phyloP scores from a whole-genome alignment of 73 alveolate species.

The Paramecium tetraurelia region DNA sequence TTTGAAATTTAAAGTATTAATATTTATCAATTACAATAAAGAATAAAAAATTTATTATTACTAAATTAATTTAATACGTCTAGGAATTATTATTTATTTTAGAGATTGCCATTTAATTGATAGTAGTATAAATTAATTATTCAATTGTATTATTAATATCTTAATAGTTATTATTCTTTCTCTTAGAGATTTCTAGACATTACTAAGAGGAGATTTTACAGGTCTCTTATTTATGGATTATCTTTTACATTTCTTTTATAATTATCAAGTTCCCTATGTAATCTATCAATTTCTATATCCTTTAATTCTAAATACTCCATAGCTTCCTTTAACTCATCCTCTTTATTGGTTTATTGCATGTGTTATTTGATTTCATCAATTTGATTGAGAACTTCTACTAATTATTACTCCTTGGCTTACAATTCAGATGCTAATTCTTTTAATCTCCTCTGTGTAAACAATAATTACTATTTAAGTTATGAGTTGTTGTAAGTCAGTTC shows the following conservation, averaged over 20 bases:
- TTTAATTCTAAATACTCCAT: slow-evolving; percentile 39
- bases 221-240: background rate
- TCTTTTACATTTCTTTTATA: background rate
- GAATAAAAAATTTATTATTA: no score
- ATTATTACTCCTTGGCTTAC: background rate
- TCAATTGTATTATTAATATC: background rate
- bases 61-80: no score
- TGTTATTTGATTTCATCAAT: background rate
- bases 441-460: background rate
- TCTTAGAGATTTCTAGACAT: slow-evolving; percentile 10
- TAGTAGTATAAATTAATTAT: background rate
- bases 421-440: background rate
- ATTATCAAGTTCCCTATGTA: slow-evolving; percentile 11
- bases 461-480: background rate
- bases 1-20: no score
- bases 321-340: background rate
- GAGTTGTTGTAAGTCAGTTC: background rate
- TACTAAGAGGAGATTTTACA: background rate
- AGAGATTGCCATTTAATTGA: background rate
- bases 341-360: background rate
- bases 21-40: no score
- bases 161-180: background rate
- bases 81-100: background rate
- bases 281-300: slow-evolving; percentile 18
- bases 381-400: background rate